phyloP scores from a whole-genome alignment of 2,329 filamentous ascomycete species.

The Cadophora malorum region DNA sequence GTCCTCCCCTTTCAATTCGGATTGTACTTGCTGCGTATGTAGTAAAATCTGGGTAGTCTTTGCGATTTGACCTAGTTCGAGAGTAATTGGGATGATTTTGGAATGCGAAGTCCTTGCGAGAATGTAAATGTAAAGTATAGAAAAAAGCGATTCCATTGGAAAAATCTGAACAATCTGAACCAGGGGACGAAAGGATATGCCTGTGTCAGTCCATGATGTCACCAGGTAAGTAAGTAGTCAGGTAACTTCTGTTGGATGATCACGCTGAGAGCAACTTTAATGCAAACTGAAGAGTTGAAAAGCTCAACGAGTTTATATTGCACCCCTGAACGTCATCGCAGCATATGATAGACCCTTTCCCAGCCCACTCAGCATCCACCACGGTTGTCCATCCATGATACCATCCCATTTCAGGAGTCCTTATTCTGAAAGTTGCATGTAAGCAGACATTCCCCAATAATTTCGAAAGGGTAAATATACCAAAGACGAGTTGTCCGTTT shows the following conservation, averaged over 20 bases:
- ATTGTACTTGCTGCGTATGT: no score
- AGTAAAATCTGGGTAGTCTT: no score
- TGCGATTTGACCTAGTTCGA: neutral
- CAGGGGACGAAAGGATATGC: no score
- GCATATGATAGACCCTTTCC: neutral
- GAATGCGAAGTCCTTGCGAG: no score
- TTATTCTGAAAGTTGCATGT: neutral
- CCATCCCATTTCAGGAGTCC: neutral
- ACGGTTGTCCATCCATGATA: no score
- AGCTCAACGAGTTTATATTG: constrained; percentile 7
- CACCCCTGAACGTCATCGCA: neutral
- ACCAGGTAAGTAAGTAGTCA: no score
- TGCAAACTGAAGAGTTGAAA: neutral
- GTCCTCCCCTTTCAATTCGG: no score
- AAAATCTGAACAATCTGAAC: no score
- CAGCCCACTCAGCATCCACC: neutral
- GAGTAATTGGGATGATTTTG: neutral
- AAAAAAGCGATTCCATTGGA: no score
- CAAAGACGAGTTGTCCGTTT: constrained; percentile 49
- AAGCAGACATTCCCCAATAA: neutral
- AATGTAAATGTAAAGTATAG: no score
- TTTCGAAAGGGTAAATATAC: constrained; percentile 37
- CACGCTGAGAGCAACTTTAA: neutral
- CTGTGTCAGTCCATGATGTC: no score
- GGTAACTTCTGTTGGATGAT: no score